Conservation (phyloP, 2,329 filamentous ascomycete genomes). For the Mollisiaceae sp. region DNA sequence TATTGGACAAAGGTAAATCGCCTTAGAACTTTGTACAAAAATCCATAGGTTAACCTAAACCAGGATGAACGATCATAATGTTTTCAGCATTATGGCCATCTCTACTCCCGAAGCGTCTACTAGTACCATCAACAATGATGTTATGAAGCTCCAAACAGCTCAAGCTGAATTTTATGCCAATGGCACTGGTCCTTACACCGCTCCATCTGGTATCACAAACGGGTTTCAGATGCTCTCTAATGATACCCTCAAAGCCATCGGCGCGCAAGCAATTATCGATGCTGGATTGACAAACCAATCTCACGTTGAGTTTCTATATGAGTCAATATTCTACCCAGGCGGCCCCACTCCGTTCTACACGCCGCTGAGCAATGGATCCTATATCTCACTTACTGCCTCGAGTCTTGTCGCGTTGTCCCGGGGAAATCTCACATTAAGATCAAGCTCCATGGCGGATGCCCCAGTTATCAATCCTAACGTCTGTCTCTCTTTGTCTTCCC, state of each 20-base stretch:
- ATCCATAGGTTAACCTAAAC: neutral
- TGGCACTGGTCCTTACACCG: slow-evolving; percentile 12
- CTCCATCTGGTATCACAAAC: slow-evolving; percentile 12
- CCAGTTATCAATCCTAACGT: slow-evolving; percentile 54
- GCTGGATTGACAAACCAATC: slow-evolving; percentile 11
- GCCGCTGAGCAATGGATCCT: slow-evolving; percentile 4
- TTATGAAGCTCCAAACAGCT: neutral
- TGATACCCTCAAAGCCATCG: slow-evolving; percentile 3
- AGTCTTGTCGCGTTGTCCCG: slow-evolving; percentile 47
- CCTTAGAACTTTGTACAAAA: neutral
- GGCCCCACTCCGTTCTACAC: neutral
- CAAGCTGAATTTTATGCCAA: slow-evolving; percentile 3
- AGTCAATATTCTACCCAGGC: slow-evolving; percentile 13
- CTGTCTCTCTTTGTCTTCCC: slow-evolving; percentile 36
- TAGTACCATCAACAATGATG: slow-evolving; percentile 2
- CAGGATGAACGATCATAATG: slow-evolving; percentile 47
- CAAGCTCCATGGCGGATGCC: slow-evolving; percentile 40
- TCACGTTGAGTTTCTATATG: slow-evolving; percentile 17
- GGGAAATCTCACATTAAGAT: slow-evolving; percentile 49
- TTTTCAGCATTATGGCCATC: slow-evolving; percentile 20
- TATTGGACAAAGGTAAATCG: slow-evolving; percentile 47
- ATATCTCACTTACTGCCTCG: slow-evolving; percentile 34
- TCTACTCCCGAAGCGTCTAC: slow-evolving; percentile 7
- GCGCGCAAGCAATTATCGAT: slow-evolving; percentile 8
- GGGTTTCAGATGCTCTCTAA: slow-evolving; percentile 18